A percentile compares a stretch with the other conserved stretches of the same genome.
Evolutionary conservation across 805 yeast genomes (phyloP).

Genomic region (Metschnikowia continentalis): DNA sequence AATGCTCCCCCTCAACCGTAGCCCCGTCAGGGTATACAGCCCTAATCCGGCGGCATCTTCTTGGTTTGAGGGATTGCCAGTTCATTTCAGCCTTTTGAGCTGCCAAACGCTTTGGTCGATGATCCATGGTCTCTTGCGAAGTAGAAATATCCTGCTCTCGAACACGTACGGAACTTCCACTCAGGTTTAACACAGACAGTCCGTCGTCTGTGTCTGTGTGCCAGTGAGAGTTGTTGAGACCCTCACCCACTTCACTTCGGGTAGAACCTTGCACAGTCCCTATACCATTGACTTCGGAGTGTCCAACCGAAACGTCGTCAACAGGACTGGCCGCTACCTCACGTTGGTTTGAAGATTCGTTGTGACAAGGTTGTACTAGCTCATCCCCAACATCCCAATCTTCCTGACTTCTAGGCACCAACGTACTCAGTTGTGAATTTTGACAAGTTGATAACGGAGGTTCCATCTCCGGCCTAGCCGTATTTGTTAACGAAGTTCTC

Average conservation of each 20-base stretch:
- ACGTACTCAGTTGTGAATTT: too few species aligned
- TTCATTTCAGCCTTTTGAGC: neutral
- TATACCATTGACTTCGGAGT: neutral
- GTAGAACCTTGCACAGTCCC: neutral
- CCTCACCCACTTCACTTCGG: neutral
- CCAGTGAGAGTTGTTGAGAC: neutral
- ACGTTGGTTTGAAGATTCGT: too few species aligned
- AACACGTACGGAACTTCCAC: neutral
- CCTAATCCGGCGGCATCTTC: neutral
- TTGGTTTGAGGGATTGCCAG: neutral
- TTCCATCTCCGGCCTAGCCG: too few species aligned
- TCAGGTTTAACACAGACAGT: neutral
- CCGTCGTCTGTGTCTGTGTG: neutral
- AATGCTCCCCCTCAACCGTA: neutral
- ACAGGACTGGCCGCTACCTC: too few species aligned
- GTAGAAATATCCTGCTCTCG: neutral
- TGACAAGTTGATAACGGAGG: too few species aligned
- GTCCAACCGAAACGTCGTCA: neutral
- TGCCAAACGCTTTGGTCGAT: neutral
- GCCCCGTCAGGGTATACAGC: neutral
- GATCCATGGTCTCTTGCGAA: neutral
- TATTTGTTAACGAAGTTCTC: too few species aligned
- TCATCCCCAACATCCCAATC: too few species aligned
- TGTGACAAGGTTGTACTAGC: too few species aligned
- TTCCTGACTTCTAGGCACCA: too few species aligned